Evolutionary conservation across 2,329 filamentous ascomycete genomes (phyloP), one percentile per base, ranked within the genome.

Genomic region (Helicocarpus griseus): DNA sequence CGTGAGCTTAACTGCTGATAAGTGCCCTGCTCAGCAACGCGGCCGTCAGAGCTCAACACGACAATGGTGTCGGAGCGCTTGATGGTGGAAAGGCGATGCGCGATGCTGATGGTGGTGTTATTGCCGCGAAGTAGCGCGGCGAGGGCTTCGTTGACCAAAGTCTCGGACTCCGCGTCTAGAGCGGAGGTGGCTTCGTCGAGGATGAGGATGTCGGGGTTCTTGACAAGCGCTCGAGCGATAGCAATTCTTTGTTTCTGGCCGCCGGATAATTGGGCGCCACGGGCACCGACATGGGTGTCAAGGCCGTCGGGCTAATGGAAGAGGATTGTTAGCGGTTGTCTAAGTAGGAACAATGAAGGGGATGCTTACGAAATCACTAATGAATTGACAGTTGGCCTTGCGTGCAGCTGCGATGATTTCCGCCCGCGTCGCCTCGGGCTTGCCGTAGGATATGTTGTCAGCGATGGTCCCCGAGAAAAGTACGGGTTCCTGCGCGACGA

Each of bases 221-320:
- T 97, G 60, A 98, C 83, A 26, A 98, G 77, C 11, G 93, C 93
- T 50, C 94, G 82, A 4, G 93, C 93, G 67, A 98, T 98, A 35
- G 93, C 93, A 61, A 98, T 97, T 57, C 93, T 85, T 69, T 98
- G 93, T 72, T 97, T 97, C 70, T 98, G 93, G 0, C 93, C 93
- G 48, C 93, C 93, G 7, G 89, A 96, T 0, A 98, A 78, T 69
- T 97, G 91, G 1, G 91, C 90, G 31, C 93, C 93, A 57, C 93
- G 81, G 14, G 91, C 86, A 50, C 94, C 94, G 28, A 95, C 93
- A 57, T 87, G 86, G 0, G 93, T 98, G 64, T 98, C 91, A 5
- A 98, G 79, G 4, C 93, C 93, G 53, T 97, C 89, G 26, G 93
- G 93, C 78, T 81, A 53, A 43, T 26, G 3, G 55, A 63, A 54